Conservation (phyloP, 192 early-diverging fungal species). For the Geranomyces variabilis region DNA sequence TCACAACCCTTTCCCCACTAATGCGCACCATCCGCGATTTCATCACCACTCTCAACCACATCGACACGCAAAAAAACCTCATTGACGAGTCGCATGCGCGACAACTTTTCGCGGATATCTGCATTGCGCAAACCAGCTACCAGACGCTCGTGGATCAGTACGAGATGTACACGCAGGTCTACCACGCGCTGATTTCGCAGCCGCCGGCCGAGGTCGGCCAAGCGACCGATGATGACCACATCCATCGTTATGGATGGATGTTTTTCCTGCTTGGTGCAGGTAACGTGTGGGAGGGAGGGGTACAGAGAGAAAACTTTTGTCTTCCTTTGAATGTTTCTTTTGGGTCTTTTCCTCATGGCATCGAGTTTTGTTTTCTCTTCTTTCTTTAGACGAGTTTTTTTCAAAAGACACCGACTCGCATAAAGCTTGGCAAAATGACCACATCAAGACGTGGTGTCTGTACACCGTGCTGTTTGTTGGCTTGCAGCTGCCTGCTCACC, state of each 20-base stretch:
- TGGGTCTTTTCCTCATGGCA: too few relatives aligned
- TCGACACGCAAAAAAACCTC: neutral
- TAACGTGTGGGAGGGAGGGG: too few relatives aligned
- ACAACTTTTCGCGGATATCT: neutral
- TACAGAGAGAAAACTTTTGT: too few relatives aligned
- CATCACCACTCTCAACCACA: too few relatives aligned
- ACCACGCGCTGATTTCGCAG: neutral
- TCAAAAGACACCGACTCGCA: neutral
- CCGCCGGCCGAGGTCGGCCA: neutral
- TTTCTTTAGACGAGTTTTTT: neutral
- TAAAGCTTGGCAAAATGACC: conserved; percentile 8
- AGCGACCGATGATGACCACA: conserved; percentile 12
- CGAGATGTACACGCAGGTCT: conserved; percentile 1
- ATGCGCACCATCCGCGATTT: too few relatives aligned
- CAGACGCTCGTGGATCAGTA: neutral
- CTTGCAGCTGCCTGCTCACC: neutral
- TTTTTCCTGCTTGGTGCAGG: conserved; percentile 29
- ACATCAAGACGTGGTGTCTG: conserved; percentile 19
- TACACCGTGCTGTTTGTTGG: conserved; percentile 24
- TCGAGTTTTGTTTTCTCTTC: too few relatives aligned
- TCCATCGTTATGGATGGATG: conserved; percentile 24
- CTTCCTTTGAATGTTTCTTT: too few relatives aligned
- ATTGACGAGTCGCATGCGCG: neutral
- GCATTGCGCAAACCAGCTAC: neutral
- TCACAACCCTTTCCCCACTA: conserved; percentile 1